phyloP scores from a whole-genome alignment of 495 filamentous ascomycete genomes.

The Trichoderma erinaceum region DNA sequence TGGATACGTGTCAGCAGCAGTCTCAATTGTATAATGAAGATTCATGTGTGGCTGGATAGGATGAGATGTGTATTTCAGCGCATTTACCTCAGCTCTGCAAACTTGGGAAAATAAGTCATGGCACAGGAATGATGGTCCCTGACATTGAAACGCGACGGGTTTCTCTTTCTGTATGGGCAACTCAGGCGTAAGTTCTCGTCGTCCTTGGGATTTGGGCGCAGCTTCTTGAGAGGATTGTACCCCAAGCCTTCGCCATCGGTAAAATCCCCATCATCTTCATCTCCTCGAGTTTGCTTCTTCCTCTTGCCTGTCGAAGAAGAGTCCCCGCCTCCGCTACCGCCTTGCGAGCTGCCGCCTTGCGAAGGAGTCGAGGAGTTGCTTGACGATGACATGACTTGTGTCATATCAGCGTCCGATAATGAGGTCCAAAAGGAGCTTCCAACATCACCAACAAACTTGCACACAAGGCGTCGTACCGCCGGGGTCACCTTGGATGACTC shows the following conservation, averaged over 20 bases:
- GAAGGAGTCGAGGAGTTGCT: constrained; percentile 3
- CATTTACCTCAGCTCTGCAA: constrained; percentile 22
- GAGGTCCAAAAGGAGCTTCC: constrained; percentile 1
- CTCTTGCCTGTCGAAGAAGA: constrained; percentile 4
- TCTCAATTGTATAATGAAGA: neutral
- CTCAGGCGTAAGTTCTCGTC: constrained; percentile 18
- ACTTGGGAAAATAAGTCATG: constrained; percentile 20
- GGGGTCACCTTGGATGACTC: neutral
- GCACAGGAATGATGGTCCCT: constrained; percentile 22
- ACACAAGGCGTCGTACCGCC: neutral
- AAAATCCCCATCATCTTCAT: constrained; percentile 13
- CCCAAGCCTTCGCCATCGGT: constrained; percentile 14
- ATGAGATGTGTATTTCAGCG: neutral
- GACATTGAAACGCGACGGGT: constrained; percentile 24
- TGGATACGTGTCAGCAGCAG: neutral
- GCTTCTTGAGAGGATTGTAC: neutral
- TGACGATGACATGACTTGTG: constrained; percentile 10
- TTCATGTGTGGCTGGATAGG: neutral
- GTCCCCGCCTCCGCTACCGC: neutral
- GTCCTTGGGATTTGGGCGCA: constrained; percentile 11
- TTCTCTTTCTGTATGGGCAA: constrained; percentile 25
- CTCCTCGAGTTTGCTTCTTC: constrained; percentile 12
- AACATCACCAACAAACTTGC: constrained; percentile 13
- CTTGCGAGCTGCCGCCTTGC: neutral
- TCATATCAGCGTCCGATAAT: neutral